Base-by-base conservation (phyloP, 129 eudicot genomes). In the Heracleum sosnowskyi region DNA sequence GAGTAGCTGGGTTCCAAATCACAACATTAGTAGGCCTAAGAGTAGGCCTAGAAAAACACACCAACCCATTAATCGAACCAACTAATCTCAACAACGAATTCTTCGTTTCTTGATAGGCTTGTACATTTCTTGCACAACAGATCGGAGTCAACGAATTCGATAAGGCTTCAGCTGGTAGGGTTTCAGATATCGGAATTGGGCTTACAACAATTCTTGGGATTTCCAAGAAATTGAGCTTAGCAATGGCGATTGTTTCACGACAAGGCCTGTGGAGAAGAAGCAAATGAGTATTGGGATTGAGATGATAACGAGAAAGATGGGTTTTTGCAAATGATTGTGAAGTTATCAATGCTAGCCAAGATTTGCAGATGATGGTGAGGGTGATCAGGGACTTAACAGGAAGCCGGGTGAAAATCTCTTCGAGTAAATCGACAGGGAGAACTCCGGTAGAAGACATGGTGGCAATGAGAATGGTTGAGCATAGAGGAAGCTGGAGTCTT, bases 1-100 rank as follows among this genome's bases (percentile, higher is more conserved):
- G 16, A 36, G 74, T 69, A 7, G 45, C 31, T 3, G 74, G 45
- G 74, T 37, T 69, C 74, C 46, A 69, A 6, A 69, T 69, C 13
- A 35, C 74, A 16, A 34, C 71, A 64, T 64, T 69, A 20, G 42
- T 69, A 36, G 44, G 44, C 28, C 42, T 20, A 8, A 35, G 42
- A 36, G 26, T 20, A 33, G 42, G 28, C 44, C 13, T 69, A 22
- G 29, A 69, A 10, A 35, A 35, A 69, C 74, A 69, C 0, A 69
- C 74, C 40, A 69, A 69, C 28, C 74, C 74, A 22, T 69, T 69
- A 37, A n/a, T n/a, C n/a, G n/a, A n/a, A n/a, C n/a, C n/a, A 36
- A 36, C 74, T 16, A 36, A 35, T 3, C 39, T 15, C 22, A 33
- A 64, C 71, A 29, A 0, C 1, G 9, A 64, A 4, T 1, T 64